Percentiles rank a stretch among this genome's conserved stretches.
These are phyloP conservation scores for Austroboletus festivus DNA, from an alignment of 768 basidiomycete species.

Conservation along the genomic window DNA sequence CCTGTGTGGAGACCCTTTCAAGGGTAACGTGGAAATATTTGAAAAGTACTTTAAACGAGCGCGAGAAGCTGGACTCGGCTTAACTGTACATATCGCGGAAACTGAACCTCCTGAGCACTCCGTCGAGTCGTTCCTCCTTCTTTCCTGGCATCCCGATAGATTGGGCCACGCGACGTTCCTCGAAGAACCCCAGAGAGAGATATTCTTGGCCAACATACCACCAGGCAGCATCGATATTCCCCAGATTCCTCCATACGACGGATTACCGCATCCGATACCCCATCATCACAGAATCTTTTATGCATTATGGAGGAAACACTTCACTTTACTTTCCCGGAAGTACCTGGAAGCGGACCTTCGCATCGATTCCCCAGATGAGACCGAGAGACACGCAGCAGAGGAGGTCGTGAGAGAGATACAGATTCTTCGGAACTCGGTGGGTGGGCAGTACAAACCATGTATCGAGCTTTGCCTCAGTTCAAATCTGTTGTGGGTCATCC, in stretches of 20 bases:
- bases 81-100: constrained; percentile 87
- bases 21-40: constrained; percentile 55
- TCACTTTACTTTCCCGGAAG: constrained; percentile 17
- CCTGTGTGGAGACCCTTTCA: constrained; percentile 71
- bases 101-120: constrained; percentile 56
- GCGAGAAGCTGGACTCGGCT: constrained; percentile 55
- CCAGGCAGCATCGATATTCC: constrained; percentile 14
- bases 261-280: constrained; percentile 19
- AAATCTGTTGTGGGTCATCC: constrained; percentile 60
- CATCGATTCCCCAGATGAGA: constrained; percentile 4
- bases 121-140: constrained; percentile 57
- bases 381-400: constrained; percentile 17
- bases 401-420: constrained; percentile 25
- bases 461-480: constrained; percentile 83
- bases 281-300: constrained; percentile 23
- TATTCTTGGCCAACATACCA: constrained; percentile 43
- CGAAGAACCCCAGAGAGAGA: constrained; percentile 47
- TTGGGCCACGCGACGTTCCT: constrained; percentile 84
- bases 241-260: constrained; percentile 18
- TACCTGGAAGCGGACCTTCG: constrained; percentile 17
- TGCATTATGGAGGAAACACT: constrained; percentile 22
- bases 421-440: constrained; percentile 10
- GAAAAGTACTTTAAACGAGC: constrained; percentile 50
- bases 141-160: constrained; percentile 62
- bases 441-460: constrained; percentile 44